Base-by-base conservation (phyloP, 2,329 filamentous ascomycete genomes). In the Rhinocladiella mackenziei region DNA sequence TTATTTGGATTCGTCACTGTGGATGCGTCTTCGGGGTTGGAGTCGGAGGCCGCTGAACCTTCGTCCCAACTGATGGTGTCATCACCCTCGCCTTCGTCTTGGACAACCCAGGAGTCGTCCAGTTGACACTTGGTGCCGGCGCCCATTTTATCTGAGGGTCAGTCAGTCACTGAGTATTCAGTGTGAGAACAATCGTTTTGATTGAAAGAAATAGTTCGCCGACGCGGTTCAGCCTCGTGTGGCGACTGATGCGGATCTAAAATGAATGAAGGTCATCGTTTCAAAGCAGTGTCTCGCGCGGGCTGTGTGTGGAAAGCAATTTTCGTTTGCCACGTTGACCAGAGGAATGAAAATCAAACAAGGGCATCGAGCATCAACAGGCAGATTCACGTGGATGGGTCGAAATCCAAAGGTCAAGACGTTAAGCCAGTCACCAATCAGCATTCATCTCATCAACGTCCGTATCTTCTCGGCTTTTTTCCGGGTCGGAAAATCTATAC, bases 71-170 rank as follows among this genome's bases (percentile, higher is more conserved):
- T 50, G 36, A 46, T 33, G 19, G 35, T 46, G 14, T 43, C 48
- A 17, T 47, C 38, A 11, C 34, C 34, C 11, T 50, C 20, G 10
- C 45, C 47, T 18, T 50, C 20, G 10, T 49, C 47, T 18, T 50
- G 38, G 4, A 50, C 48, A n/a, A 50, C 48, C 48, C 48, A 50
- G 8, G 48, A 50, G 18, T 28, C 43, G 25, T 40, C 39, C 26
- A 50, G 19, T n/a, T 37, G 25, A 11, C 39, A 41, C 14, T 40
- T 44, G 10, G 29, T 25, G 26, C 10, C 39, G 37, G 29, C 4
- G 35, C 28, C 31, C 45, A 48, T 48, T 25, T 33, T 33, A 29
- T 35, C 8, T 7, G 10, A 32, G 14, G 9, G 7, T 32, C 7
- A 15, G 9, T 7, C n/a, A n/a, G n/a, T n/a, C n/a, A n/a, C n/a